These are phyloP conservation scores for Suillus occidentalis DNA, from an alignment of 768 basidiomycete species.

Conservation along the genomic window DNA sequence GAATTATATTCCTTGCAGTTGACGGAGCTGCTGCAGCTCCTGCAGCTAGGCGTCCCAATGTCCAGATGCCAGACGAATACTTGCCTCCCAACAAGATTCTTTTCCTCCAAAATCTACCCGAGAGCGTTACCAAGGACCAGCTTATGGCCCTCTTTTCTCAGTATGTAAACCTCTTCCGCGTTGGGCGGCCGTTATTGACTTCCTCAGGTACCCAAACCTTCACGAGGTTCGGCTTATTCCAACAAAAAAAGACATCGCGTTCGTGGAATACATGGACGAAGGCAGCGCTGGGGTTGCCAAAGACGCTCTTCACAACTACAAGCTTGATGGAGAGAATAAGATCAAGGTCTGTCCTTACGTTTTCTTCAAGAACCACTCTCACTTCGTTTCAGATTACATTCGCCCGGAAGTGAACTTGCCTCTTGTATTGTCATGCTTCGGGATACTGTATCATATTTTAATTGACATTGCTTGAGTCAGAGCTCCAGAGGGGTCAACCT, in stretches of 20 bases:
- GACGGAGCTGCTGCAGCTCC: constrained; percentile 68
- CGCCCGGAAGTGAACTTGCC: constrained; percentile 59
- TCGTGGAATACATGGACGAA: constrained; percentile 97
- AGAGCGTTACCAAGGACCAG: constrained; percentile 89
- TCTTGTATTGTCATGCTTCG: constrained; percentile 27
- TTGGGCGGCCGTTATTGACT: constrained; percentile 5
- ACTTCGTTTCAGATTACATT: constrained; percentile 58
- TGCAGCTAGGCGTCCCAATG: constrained; percentile 73
- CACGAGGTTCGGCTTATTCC: constrained; percentile 99
- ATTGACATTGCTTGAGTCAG: constrained; percentile 12
- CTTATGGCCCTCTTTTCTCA: constrained; percentile 89
- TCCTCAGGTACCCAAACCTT: constrained; percentile 82
- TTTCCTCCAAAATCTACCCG: constrained; percentile 96
- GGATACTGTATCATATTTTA: constrained; percentile 30
- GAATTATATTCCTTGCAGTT: constrained; percentile 40
- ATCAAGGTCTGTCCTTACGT: constrained; percentile 70
- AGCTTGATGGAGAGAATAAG: constrained; percentile 95
- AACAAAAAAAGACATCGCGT: constrained; percentile 95
- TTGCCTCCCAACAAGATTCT: constrained; percentile 98
- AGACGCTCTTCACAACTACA: constrained; percentile 96
- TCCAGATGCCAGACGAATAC: constrained; percentile 99
- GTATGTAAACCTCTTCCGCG: constrained; percentile 44
- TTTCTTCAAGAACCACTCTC: constrained; percentile 9
- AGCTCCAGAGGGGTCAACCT: constrained; percentile 4
- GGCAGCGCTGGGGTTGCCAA: constrained; percentile 87